Evolutionary conservation across 441 rosid species (phyloP).

Genomic region (Breynia disticha): DNA sequence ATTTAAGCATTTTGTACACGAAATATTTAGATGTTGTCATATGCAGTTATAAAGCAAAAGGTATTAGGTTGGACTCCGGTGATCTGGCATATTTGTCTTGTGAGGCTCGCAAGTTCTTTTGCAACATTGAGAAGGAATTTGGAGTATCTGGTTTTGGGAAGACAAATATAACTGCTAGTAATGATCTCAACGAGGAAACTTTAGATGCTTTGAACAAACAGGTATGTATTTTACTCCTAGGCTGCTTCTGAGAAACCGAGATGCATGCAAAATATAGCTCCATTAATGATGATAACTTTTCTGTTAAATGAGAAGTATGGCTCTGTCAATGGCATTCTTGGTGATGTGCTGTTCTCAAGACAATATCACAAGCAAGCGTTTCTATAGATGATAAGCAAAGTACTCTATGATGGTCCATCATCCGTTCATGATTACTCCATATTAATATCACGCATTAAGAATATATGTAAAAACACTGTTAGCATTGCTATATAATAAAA

Average conservation of each 20-base stretch:
- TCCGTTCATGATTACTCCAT: no score
- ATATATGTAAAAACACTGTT: no score
- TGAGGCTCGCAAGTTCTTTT: constrained; percentile 63
- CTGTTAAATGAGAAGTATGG: neutral
- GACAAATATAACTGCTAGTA: constrained; percentile 73
- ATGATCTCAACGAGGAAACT: constrained; percentile 95
- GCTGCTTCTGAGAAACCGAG: constrained; percentile 1
- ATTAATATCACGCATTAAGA: neutral
- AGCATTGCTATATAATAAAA: no score
- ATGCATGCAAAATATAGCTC: neutral
- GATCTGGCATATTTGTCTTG: constrained; percentile 80
- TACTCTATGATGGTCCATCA: no score
- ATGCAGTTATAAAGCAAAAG: constrained; percentile 69
- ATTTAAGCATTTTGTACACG: constrained; percentile 4
- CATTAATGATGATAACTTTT: neutral
- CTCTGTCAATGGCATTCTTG: neutral
- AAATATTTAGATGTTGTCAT: constrained; percentile 19
- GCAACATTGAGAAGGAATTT: constrained; percentile 54
- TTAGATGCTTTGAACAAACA: constrained; percentile 91
- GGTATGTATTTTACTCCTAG: constrained; percentile 25
- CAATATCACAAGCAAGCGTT: no score
- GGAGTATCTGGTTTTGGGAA: constrained; percentile 61
- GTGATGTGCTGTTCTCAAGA: neutral
- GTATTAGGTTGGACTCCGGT: constrained; percentile 92
- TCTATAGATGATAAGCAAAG: no score